These are phyloP conservation scores for Sugiyamaella sp. DNA, from an alignment of 1,139 yeast genomes.

Conservation along the genomic window DNA sequence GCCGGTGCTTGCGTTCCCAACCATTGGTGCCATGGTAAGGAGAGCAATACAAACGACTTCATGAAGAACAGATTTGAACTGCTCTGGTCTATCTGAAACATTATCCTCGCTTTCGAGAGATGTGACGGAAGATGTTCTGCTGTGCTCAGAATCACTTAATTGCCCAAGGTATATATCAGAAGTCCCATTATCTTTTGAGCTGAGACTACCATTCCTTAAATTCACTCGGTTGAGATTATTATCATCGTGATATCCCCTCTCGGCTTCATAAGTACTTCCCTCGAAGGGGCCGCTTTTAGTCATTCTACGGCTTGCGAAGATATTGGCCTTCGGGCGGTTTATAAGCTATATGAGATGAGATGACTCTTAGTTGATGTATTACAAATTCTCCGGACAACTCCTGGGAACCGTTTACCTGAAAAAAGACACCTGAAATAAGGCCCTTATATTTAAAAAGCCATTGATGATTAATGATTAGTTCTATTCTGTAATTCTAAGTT, in stretches of 20 bases:
- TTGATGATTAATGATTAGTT: background rate
- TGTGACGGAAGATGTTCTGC: background rate
- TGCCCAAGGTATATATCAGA: background rate
- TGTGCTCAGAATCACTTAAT: background rate
- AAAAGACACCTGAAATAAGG: no score
- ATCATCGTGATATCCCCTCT: background rate
- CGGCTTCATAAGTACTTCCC: background rate
- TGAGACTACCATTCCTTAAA: background rate
- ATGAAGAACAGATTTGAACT: constrained; percentile 19
- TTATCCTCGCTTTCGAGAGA: background rate
- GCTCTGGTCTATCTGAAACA: constrained; percentile 17
- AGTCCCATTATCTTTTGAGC: background rate
- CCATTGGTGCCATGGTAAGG: constrained; percentile 47
- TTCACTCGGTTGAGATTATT: background rate
- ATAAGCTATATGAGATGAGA: no score
- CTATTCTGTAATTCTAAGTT: background rate
- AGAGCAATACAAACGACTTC: constrained; percentile 39
- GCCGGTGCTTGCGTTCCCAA: constrained; percentile 45
- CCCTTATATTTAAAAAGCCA: no score
- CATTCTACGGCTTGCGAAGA: no score
- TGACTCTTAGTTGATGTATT: no score
- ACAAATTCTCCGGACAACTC: no score
- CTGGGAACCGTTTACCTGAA: no score
- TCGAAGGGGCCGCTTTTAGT: background rate
- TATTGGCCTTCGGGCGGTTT: no score